These are phyloP conservation scores for Chalciporus chontae DNA, from an alignment of 768 basidiomycete genomes.

Conservation along the genomic window DNA sequence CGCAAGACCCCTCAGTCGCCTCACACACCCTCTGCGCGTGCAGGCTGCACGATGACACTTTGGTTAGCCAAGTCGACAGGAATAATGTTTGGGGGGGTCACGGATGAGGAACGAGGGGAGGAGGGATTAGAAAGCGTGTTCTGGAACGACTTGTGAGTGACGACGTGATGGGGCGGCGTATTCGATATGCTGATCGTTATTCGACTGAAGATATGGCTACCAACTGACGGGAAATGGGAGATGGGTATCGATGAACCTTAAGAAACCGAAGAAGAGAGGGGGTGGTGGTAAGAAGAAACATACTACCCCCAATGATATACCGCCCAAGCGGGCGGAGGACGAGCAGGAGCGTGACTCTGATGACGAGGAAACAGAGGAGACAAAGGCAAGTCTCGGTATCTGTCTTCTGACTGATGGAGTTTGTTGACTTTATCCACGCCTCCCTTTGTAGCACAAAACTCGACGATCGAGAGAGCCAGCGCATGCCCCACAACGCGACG, in stretches of 20 bases:
- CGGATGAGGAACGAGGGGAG: constrained; percentile 81
- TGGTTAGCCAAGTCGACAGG: constrained; percentile 71
- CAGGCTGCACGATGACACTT: constrained; percentile 83
- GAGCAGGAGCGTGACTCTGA: constrained; percentile 11
- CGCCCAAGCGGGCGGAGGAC: constrained; percentile 1
- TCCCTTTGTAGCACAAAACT: neutral
- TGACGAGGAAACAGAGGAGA: constrained; percentile 12
- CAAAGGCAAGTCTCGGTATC: constrained; percentile 5
- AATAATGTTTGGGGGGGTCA: constrained; percentile 84
- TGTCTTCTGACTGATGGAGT: no score
- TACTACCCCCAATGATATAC: no score
- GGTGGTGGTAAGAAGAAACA: constrained; percentile 42
- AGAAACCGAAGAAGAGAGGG: constrained; percentile 54
- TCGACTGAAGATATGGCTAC: constrained; percentile 67
- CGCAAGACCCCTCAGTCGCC: constrained; percentile 65
- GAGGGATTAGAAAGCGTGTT: constrained; percentile 83
- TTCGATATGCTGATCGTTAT: neutral
- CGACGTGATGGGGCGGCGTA: neutral
- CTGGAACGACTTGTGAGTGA: constrained; percentile 76
- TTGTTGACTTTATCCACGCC: neutral
- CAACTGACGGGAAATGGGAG: constrained; percentile 68
- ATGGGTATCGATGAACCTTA: constrained; percentile 76
- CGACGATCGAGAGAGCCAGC: neutral
- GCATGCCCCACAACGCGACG: constrained; percentile 12
- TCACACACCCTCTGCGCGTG: constrained; percentile 60